Conservation (phyloP, 805 yeast species). For the Nakazawaea wyomingensis region DNA sequence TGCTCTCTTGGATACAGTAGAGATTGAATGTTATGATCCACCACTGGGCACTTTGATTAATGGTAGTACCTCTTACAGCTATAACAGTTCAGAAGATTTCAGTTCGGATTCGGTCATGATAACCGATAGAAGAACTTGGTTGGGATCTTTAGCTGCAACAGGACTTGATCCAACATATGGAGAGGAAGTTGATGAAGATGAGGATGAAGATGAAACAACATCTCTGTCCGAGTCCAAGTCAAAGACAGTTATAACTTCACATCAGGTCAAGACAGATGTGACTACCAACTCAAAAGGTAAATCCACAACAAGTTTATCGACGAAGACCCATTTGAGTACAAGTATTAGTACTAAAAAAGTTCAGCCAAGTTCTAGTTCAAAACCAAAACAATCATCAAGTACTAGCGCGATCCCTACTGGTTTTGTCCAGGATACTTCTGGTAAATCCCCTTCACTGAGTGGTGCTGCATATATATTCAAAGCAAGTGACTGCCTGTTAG, state of each 20-base stretch:
- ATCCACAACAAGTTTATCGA: slow-evolving; percentile 16
- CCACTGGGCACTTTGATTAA: slow-evolving; percentile 46
- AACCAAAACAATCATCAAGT: slow-evolving; percentile 10
- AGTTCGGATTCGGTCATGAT: slow-evolving; percentile 50
- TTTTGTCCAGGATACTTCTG: slow-evolving; percentile 29
- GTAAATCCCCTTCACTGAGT: slow-evolving; percentile 16
- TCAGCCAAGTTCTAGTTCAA: not conserved
- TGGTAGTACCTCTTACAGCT: slow-evolving; percentile 50
- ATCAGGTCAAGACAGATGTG: not conserved
- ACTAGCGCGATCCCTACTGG: slow-evolving; percentile 25
- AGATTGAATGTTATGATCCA: slow-evolving; percentile 66
- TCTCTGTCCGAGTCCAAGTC: not conserved
- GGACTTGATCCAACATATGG: slow-evolving; percentile 57
- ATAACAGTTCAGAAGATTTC: slow-evolving; percentile 42
- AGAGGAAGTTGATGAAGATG: slow-evolving; percentile 14
- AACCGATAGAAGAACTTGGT: slow-evolving; percentile 52
- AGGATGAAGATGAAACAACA: not conserved
- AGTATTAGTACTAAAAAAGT: slow-evolving; percentile 10
- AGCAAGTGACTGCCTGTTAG: not conserved
- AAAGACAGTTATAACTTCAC: not conserved
- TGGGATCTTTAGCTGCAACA: slow-evolving; percentile 56
- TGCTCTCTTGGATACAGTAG: slow-evolving; percentile 54
- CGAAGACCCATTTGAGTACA: not conserved
- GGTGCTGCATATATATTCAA: not conserved
- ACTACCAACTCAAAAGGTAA: slow-evolving; percentile 6